Evolutionary conservation across 2,329 filamentous ascomycete genomes (phyloP), one percentile per base, ranked within the genome.

Genomic region (Pestalotiopsis sp.): DNA sequence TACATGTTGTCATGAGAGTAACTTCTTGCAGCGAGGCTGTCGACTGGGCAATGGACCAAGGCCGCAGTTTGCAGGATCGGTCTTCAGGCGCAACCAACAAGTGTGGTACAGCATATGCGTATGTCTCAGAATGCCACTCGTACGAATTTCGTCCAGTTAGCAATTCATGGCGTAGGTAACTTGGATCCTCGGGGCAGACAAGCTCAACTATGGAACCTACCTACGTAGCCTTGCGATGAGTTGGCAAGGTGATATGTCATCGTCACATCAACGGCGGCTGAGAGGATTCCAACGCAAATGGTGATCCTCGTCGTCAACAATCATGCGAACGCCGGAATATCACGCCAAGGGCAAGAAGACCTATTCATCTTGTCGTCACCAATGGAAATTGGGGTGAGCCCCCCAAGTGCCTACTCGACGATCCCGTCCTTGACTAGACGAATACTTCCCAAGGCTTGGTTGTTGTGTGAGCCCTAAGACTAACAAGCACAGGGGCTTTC

Each of bases 321-420:
- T 59, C 57, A 59, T 59, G 57, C 57, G 31, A 59, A 7, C 27
- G 11, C 23, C 23, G 25, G 57, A 59, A 59, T 59, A 17, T 59
- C 57, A 13, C 23, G 57, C 57, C 57, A 59, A 59, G 57, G 57
- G 57, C 57, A 59, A 13, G 56, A 58, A 59, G 25, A 27, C 57
- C 27, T 27, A 36, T 27, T 14, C 23, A 59, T 36, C 3, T 13
- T 59, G 23, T 27, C 57, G 57, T 59, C 57, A 59, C 57, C 11
- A 36, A 59, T 59, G 27, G 17, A 27, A 59, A 14, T n/a, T 20
- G 45, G 57, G 27, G 27, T n/a, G 57, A 59, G 25, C 20, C 57
- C 56, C 31, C 31, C 31, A 36, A 36, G 31, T 36, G 31, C 31
- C 57, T 59, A 59, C 23, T 59, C 17, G 57, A 59, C 23, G 57